Evolutionary conservation across 371 early-diverging fungal species (phyloP).

Genomic region (Synchytrium microbalum): DNA sequence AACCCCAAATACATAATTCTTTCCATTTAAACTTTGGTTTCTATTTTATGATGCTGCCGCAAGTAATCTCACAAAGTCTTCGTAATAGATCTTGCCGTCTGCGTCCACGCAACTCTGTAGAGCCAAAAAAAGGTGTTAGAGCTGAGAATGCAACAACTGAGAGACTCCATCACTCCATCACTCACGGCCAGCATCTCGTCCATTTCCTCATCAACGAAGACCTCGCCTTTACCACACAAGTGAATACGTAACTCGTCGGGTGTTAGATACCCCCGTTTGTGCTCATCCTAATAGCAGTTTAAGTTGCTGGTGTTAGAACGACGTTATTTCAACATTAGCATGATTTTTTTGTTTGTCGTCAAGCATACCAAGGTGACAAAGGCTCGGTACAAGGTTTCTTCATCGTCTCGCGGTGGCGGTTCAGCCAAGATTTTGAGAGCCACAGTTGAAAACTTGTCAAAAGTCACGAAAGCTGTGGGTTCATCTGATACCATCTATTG

Average conservation of each 20-base stretch:
- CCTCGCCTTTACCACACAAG: conserved; percentile 51
- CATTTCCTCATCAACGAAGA: conserved; percentile 50
- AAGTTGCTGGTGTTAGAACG: background rate
- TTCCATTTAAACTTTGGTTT: no score
- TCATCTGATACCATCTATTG: conserved; percentile 39
- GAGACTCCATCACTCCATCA: conserved; percentile 1
- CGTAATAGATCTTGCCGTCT: conserved; percentile 39
- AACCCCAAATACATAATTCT: no score
- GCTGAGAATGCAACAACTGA: background rate
- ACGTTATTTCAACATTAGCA: conserved; percentile 2
- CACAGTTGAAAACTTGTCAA: conserved; percentile 22
- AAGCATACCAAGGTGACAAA: conserved; percentile 20
- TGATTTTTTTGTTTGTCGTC: background rate
- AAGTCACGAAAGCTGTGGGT: conserved; percentile 33
- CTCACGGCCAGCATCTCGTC: conserved; percentile 56
- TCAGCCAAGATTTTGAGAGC: conserved; percentile 17
- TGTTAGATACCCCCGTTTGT: conserved; percentile 31
- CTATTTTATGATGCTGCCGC: background rate
- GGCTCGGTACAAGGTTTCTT: conserved; percentile 39
- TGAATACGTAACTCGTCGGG: conserved; percentile 50
- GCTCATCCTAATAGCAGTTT: conserved; percentile 28
- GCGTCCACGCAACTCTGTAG: conserved; percentile 37
- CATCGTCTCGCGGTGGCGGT: conserved; percentile 21
- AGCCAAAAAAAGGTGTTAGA: background rate
- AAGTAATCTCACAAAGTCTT: conserved; percentile 17